A percentile compares a stretch with the other conserved stretches of the same genome.
Conservation (phyloP, 202 grass and related monocot species). For the Eragrostis tef region DNA sequence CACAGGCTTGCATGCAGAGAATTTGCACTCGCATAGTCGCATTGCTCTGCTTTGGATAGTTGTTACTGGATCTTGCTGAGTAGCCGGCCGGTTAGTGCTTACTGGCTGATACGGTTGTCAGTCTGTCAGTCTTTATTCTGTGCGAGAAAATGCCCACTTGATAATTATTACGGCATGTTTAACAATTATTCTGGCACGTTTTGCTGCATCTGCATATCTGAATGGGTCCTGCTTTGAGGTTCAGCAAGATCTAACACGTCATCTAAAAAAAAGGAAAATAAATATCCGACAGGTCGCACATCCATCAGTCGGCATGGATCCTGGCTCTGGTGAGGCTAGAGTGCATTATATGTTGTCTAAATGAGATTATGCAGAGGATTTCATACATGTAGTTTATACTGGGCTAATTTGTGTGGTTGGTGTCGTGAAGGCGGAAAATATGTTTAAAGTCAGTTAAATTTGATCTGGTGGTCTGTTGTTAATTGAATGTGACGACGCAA, state of each 20-base stretch:
- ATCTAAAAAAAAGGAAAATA: not conserved
- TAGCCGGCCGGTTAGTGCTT: not conserved
- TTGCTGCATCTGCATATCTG: not conserved
- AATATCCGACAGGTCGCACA: not conserved
- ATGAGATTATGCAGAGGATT: not conserved
- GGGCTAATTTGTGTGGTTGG: not conserved
- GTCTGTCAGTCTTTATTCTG: not conserved
- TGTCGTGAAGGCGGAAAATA: constrained; percentile 6
- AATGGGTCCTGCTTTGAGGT: not conserved
- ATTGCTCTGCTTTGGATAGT: not conserved
- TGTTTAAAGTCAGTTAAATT: not conserved
- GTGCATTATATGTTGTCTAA: not conserved
- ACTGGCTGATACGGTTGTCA: not conserved
- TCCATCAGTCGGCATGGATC: not conserved
- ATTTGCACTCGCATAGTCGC: not conserved
- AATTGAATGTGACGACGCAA: not conserved
- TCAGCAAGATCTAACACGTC: constrained; percentile 20
- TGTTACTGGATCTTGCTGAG: constrained; percentile 37
- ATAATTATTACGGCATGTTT: not conserved
- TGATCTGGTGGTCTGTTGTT: not conserved
- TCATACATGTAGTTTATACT: not conserved
- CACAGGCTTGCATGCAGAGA: constrained; percentile 11
- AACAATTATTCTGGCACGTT: not conserved
- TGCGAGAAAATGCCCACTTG: not conserved
- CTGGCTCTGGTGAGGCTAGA: not conserved